These are phyloP conservation scores for Saccharomyces hybrid DNA, from an alignment of 1,139 yeast genomes.

Conservation along the genomic window DNA sequence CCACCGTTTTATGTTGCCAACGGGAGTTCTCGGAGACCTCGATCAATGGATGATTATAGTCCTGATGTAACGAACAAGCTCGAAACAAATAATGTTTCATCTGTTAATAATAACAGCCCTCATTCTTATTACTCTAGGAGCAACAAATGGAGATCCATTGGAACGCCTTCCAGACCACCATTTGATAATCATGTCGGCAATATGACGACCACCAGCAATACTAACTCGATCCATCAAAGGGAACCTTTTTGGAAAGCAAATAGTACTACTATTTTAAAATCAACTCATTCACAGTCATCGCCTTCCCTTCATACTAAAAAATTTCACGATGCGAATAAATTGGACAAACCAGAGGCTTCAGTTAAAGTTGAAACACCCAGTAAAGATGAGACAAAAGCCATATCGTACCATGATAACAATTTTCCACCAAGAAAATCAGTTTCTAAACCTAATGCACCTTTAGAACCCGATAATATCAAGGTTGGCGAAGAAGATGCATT, in stretches of 20 bases:
- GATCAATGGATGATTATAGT: conserved; percentile 12
- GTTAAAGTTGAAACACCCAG: not conserved
- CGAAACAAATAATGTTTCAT: not conserved
- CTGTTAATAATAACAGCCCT: conserved; percentile 7
- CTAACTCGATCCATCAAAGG: not conserved
- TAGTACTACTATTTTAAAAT: not conserved
- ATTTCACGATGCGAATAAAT: not conserved
- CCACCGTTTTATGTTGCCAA: conserved; percentile 5
- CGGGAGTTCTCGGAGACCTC: conserved; percentile 13
- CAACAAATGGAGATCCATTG: conserved; percentile 20
- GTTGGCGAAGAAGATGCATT: not conserved
- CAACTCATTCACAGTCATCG: not conserved
- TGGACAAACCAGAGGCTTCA: not conserved
- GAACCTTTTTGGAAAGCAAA: not conserved
- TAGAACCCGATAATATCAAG: not conserved
- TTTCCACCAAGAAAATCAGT: not conserved
- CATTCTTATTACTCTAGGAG: conserved; percentile 14
- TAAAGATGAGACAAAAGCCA: not conserved
- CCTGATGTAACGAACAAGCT: conserved; percentile 2
- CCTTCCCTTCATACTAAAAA: not conserved
- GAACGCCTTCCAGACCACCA: conserved; percentile 4
- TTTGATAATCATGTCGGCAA: not conserved
- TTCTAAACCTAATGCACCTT: not conserved
- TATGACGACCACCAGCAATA: not conserved
- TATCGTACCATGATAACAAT: not conserved